Evolutionary conservation across 1,139 yeast species (phyloP), one percentile per base, ranked within the genome.

Genomic region (Pichia sp.): DNA sequence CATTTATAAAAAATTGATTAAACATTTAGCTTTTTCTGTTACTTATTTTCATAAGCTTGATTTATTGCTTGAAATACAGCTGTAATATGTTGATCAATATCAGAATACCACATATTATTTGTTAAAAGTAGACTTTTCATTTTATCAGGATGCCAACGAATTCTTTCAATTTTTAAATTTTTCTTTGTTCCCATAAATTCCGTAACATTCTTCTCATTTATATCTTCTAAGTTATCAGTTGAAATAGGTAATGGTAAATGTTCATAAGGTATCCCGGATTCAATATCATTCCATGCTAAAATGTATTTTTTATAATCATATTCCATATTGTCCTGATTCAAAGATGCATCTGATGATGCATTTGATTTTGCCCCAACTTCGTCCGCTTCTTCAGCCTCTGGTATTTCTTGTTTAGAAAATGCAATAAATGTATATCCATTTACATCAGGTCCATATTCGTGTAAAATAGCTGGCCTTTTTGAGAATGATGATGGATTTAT

Each of bases 131-230:
- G 47, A 7, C 48, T 40, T 8, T 54, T 48, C 70, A 71, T 65
- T 57, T 73, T 75, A 59, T 83, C 89, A 1, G 89, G 89, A 60
- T 83, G 89, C 88, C 88, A 83, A 52, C 76, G 66, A 4, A 81
- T 62, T 51, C 88, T 58, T 57, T 82, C 88, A 34, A 55, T 58
- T 50, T 73, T 76, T 7, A 80, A 48, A 10, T 30, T 39, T 4
- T 53, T 54, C 1, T 48, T 44, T 0, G 55, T 45, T 5, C 49
- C 44, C 3, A 70, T 46, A 48, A 72, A 71, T 0, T 30, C 8
- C 9, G 44, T 39, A 7, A 70, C 52, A n/a, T 57, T 52, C 0
- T 45, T 53, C 3, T 40, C 25, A 39, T 45, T 49, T 18, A 63
- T 38, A 26, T 62, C 62, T 10, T 50, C 45, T 2, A 50, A 43